Evolutionary conservation across 306 rosid genomes (phyloP), one percentile per base, ranked within the genome.

Genomic region (Datisca glomerata): DNA sequence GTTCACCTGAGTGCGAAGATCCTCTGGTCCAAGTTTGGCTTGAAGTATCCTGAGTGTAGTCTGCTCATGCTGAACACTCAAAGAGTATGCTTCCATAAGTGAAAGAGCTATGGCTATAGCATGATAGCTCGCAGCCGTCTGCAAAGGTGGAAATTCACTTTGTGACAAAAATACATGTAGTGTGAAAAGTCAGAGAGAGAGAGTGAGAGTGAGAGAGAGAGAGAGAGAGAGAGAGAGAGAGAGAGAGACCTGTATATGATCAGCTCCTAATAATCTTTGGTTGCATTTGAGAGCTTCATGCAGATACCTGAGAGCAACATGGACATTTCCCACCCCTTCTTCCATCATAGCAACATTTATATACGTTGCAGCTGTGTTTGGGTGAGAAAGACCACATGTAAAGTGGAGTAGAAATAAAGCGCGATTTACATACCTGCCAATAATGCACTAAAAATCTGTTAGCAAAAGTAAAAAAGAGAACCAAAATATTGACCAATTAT

Each of bases 321-420:
- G 74, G 51, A 83, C 97, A 47, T 89, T 89, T 47, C 97, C 95
- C 78, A 80, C 79, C 41, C 95, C 95, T 71, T 89, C 97, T 78
- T 89, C 97, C 97, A 89, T 89, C 95, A 89, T 89, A 11, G 97
- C 97, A 14, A 89, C 91, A 34, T 89, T 89, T 47, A 89, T 89
- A 60, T 89, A 89, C 32, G 97, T 89, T 34, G 97, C 97, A 6
- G 97, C 97, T 12, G 95, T 89, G 75, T 89, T 89, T 6, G 97
- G 97, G 64, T 89, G 97, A 23, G 93, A 89, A 19, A 89, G 61
- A 17, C 97, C 97, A 22, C 97, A 89, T 2, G 97, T 77, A 54
- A 83, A 89, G 62, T 89, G 95, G 44, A 89, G 97, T 43, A 89
- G 95, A 65, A 80, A 89, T 27, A 89, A 68, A 55, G 97, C 97